Evolutionary conservation across 2,329 filamentous ascomycete species (phyloP).

Genomic region (Epichloe coenophiala): DNA sequence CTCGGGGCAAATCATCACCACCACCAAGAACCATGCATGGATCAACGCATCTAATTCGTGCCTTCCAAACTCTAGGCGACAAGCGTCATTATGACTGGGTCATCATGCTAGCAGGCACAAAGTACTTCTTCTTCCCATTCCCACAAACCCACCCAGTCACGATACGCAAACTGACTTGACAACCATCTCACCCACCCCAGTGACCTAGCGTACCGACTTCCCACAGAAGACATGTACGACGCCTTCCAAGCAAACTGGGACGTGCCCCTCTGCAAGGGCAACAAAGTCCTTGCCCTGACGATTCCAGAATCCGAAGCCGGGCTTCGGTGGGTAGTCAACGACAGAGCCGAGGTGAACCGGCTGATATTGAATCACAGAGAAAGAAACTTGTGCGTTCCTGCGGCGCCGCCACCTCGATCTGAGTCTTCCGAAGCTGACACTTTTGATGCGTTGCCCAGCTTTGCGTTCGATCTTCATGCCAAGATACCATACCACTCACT

Average conservation of each 20-base stretch:
- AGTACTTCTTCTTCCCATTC: conserved; percentile 21
- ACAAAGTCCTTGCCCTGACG: conserved; percentile 49
- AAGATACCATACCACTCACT: conserved; percentile 41
- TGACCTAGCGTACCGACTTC: conserved; percentile 33
- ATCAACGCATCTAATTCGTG: no score
- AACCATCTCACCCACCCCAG: conserved; percentile 13
- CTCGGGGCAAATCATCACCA: no score
- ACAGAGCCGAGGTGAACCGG: conserved; percentile 35
- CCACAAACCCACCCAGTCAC: neutral
- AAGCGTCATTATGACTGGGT: conserved; percentile 40
- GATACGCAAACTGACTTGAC: neutral
- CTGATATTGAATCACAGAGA: conserved; percentile 35
- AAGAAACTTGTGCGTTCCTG: conserved; percentile 36
- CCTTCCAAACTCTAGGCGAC: conserved; percentile 8
- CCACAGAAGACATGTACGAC: conserved; percentile 30
- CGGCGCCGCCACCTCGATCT: no score
- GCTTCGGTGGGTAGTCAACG: conserved; percentile 16
- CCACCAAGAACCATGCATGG: no score
- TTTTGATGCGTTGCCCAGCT: conserved; percentile 20
- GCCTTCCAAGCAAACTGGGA: conserved; percentile 37
- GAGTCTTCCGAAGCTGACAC: neutral
- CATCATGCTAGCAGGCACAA: conserved; percentile 51
- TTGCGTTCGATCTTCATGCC: conserved; percentile 41
- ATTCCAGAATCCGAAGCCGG: conserved; percentile 37
- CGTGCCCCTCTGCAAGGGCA: conserved; percentile 33